Percentiles rank a stretch among this genome's conserved stretches.
phyloP scores from a whole-genome alignment of 2,329 filamentous ascomycete genomes.

The Alternaria sp. region DNA sequence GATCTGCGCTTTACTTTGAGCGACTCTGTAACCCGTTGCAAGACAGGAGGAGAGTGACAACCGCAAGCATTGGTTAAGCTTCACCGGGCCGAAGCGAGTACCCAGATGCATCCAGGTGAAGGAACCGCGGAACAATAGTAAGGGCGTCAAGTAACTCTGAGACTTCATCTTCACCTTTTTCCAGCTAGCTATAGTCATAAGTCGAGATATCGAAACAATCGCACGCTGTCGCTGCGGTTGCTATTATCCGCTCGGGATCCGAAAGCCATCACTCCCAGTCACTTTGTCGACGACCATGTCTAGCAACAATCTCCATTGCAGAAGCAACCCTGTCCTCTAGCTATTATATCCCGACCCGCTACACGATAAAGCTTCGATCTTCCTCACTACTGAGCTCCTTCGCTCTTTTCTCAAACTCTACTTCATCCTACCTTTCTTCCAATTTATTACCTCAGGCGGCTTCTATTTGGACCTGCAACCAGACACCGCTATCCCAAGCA shows the following conservation, averaged over 20 bases:
- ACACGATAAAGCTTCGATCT: neutral
- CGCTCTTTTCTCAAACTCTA: constrained; percentile 9
- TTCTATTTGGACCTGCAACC: neutral
- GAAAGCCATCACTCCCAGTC: constrained; percentile 15
- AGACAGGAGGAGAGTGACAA: constrained; percentile 21
- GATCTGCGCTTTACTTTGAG: constrained; percentile 1
- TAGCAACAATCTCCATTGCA: constrained; percentile 2
- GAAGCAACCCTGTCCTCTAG: constrained; percentile 1
- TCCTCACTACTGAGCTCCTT: neutral
- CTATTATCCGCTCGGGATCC: constrained; percentile 19
- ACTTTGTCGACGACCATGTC: constrained; percentile 13
- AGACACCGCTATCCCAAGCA: neutral
- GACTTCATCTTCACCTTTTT: neutral
- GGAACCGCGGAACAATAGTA: constrained; percentile 33
- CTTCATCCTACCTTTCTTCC: constrained; percentile 4
- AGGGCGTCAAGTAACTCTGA: constrained; percentile 20
- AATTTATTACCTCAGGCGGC: neutral
- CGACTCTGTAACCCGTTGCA: constrained; percentile 9
- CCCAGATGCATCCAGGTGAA: constrained; percentile 13
- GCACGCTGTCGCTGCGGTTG: constrained; percentile 7
- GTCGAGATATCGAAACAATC: constrained; percentile 14
- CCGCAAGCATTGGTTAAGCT: constrained; percentile 16
- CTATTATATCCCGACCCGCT: constrained; percentile 10
- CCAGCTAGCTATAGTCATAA: constrained; percentile 11
- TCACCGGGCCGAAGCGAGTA: constrained; percentile 11